phyloP scores from a whole-genome alignment of 2,329 filamentous ascomycete genomes.

The Calonectria pauciramosa region DNA sequence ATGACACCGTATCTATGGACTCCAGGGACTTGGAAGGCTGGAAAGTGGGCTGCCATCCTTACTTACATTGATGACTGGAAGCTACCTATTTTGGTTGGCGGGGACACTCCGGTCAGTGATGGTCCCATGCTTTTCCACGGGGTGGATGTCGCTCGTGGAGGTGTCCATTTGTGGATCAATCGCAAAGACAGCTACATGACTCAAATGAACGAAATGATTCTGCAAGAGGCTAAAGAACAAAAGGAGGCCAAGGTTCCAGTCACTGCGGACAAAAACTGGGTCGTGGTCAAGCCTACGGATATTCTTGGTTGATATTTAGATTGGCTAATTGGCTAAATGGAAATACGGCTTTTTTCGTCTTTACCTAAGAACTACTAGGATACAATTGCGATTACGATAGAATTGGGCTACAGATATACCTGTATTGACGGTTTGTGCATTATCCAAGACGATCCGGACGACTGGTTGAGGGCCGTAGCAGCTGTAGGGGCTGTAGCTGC shows the following conservation, averaged over 20 bases:
- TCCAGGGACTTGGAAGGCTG: constrained; percentile 58
- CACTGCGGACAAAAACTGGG: constrained; percentile 61
- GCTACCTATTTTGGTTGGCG: constrained; percentile 56
- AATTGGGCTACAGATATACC: too few species aligned
- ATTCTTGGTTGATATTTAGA: too few species aligned
- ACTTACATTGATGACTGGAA: constrained; percentile 60
- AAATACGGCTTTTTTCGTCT: too few species aligned
- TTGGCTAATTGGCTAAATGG: too few species aligned
- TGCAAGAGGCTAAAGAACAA: constrained; percentile 51
- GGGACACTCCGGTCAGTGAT: constrained; percentile 59
- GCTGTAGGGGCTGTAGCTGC: too few species aligned
- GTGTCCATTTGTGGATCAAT: constrained; percentile 59
- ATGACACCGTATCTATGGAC: constrained; percentile 58
- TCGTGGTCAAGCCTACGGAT: constrained; percentile 48
- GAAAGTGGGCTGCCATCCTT: constrained; percentile 59
- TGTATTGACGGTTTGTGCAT: too few species aligned
- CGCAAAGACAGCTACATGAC: constrained; percentile 51
- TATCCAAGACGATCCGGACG: too few species aligned
- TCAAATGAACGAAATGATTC: constrained; percentile 54
- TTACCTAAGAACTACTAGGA: too few species aligned
- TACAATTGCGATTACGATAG: too few species aligned
- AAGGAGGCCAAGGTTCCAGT: constrained; percentile 51
- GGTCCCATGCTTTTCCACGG: constrained; percentile 61
- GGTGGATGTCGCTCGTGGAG: constrained; percentile 56
- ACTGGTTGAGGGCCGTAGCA: too few species aligned